Evolutionary conservation across 2,329 filamentous ascomycete genomes (phyloP), one percentile per base, ranked within the genome.

Genomic region (Neonectria hederae): DNA sequence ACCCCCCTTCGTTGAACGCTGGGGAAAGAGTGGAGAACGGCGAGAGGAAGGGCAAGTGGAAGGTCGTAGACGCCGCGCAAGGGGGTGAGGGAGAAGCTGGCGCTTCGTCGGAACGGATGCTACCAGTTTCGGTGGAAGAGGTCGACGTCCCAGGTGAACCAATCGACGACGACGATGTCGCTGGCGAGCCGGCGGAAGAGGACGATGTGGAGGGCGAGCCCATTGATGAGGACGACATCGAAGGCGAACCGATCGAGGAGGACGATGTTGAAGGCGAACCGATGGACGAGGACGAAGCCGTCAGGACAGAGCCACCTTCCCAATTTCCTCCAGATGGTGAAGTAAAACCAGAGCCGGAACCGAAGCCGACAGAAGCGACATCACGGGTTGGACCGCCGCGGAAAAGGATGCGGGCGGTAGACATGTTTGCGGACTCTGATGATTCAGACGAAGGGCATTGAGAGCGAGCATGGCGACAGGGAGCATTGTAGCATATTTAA

Each of bases 371-470:
- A 61, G 65, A 71, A 35, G 65, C 65, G 42, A 19, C 38, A 54
- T 55, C 65, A 26, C 56, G 61, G 42, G 68, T 67, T 42, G 72
- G 71, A 51, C 78, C 77, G 62, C 74, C 82, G 68, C 83, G 86
- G 71, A 90, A 87, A 74, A 86, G 91, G 66, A 90, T 92, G 78
- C 89, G 89, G 70, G 92, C 92, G 5, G 91, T 92, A 70, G 92
- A 96, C 75, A 94, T 96, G 92, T 97, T 96, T 86, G 92, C 91
- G 11, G 91, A 92, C 76, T 92, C 90, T 5, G 92, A 92, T 69
- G 85, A 78, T 14, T 76, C 75, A 13, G 71, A 74, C 19, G 69
- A 66, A 58, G 59, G 52, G 19, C 38, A 51, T 30, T 73, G 63
- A 65, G 54, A 57, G 42, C 11, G 30, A n/a, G n/a, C 40, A 45